A percentile compares a stretch with the other conserved stretches of the same genome.
These are phyloP conservation scores for Trichophyton verrucosum DNA, from an alignment of 2,329 filamentous ascomycete species.

Conservation along the genomic window DNA sequence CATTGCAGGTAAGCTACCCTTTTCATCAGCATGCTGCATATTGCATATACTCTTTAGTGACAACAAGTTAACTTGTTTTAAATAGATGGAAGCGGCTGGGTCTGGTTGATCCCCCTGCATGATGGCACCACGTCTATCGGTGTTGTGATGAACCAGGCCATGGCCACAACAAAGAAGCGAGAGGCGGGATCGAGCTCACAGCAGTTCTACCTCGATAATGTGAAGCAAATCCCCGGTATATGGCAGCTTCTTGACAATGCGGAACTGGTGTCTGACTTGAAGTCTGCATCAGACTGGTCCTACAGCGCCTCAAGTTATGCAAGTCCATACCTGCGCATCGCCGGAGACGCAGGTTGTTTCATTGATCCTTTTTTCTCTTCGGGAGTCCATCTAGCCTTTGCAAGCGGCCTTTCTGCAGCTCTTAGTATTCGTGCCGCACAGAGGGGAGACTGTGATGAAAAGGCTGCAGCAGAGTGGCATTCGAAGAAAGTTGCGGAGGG, in stretches of 20 bases:
- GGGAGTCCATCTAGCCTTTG: slow-evolving; percentile 36
- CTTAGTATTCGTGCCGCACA: slow-evolving; percentile 32
- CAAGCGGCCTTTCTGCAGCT: slow-evolving; percentile 35
- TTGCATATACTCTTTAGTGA: neutral
- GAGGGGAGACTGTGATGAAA: slow-evolving; percentile 30
- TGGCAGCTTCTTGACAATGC: slow-evolving; percentile 22
- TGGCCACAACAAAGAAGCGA: slow-evolving; percentile 27
- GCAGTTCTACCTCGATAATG: slow-evolving; percentile 26
- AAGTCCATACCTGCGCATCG: slow-evolving; percentile 29
- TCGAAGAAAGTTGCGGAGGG: slow-evolving; percentile 33
- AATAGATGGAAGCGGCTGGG: slow-evolving; percentile 38
- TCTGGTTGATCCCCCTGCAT: slow-evolving; percentile 41
- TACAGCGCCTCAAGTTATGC: slow-evolving; percentile 37
- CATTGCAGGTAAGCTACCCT: slow-evolving; percentile 20
- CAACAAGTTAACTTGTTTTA: neutral
- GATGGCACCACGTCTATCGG: slow-evolving; percentile 36
- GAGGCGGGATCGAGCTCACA: slow-evolving; percentile 14
- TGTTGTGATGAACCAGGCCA: slow-evolving; percentile 32
- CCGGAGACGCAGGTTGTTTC: slow-evolving; percentile 39
- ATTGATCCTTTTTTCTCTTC: slow-evolving; percentile 41
- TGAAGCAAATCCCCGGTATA: slow-evolving; percentile 23
- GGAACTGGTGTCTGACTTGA: slow-evolving; percentile 26
- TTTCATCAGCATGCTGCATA: neutral
- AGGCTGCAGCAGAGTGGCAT: slow-evolving; percentile 30
- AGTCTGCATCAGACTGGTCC: slow-evolving; percentile 37